Percentiles rank a stretch among this genome's conserved stretches.
Conservation (phyloP, 805 yeast species). For the Zygoascus bituminiphila region DNA sequence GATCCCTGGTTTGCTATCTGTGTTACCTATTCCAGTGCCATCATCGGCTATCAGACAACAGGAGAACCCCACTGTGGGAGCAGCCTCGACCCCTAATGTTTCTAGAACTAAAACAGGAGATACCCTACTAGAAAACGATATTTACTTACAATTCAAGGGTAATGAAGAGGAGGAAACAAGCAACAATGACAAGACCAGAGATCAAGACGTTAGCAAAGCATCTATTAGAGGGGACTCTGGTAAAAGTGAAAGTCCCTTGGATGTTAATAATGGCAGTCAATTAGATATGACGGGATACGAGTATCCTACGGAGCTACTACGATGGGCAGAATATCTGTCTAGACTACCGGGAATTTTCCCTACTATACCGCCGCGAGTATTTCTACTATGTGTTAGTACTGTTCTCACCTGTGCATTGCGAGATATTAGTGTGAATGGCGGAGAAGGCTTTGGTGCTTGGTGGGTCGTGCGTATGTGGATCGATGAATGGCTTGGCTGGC, state of each 20-base stretch:
- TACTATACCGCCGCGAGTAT: conserved; percentile 46
- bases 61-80: neutral
- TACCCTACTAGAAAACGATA: neutral
- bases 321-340: conserved; percentile 34
- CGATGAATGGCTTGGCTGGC: conserved; percentile 63
- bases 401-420: conserved; percentile 51
- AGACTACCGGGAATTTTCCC: conserved; percentile 41
- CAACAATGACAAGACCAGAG: neutral
- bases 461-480: conserved; percentile 71
- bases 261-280: neutral
- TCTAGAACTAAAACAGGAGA: neutral
- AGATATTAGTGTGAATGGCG: conserved; percentile 52
- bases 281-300: conserved; percentile 2
- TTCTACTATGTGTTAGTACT: conserved; percentile 45
- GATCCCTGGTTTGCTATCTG: conserved; percentile 2
- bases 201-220: neutral
- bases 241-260: neutral
- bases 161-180: neutral
- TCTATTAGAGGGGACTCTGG: neutral
- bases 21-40: neutral
- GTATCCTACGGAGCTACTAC: neutral
- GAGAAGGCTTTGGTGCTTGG: conserved; percentile 62
- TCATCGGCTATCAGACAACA: neutral
- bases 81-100: neutral
- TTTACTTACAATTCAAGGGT: neutral